Conservation (phyloP, 2,329 filamentous ascomycete genomes). For the Verticillium tricorpus region DNA sequence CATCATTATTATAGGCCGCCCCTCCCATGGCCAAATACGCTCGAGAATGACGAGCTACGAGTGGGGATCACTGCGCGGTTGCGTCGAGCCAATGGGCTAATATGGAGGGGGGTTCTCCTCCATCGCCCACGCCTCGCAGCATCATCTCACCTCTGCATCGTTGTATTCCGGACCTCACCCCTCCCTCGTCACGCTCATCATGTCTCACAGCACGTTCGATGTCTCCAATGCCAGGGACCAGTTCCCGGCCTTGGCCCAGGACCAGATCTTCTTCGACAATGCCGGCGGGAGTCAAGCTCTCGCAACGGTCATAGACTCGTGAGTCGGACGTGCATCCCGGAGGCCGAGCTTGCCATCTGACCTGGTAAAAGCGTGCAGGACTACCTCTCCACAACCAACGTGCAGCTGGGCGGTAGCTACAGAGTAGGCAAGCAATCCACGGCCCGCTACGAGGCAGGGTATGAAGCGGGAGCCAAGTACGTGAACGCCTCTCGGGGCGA, state of each 20-base stretch:
- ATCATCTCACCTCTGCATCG: too few species aligned
- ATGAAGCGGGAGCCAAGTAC: constrained; percentile 62
- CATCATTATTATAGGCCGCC: too few species aligned
- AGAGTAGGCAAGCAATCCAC: constrained; percentile 55
- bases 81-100: too few species aligned
- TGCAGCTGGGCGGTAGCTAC: constrained; percentile 73
- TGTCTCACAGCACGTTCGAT: constrained; percentile 24
- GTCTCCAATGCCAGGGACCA: constrained; percentile 50
- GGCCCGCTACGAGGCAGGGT: constrained; percentile 53
- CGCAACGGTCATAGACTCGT: constrained; percentile 62
- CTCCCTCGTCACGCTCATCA: not conserved
- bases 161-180: too few species aligned
- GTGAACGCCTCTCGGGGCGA: constrained; percentile 64
- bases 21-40: too few species aligned
- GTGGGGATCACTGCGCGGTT: too few species aligned
- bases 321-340: constrained; percentile 21
- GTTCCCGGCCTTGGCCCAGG: constrained; percentile 64
- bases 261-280: constrained; percentile 74
- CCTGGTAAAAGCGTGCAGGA: constrained; percentile 47
- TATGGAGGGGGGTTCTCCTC: too few species aligned
- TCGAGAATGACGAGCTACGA: too few species aligned
- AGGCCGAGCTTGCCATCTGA: too few species aligned
- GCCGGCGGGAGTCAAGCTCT: constrained; percentile 71
- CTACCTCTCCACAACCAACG: constrained; percentile 65
- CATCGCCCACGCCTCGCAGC: too few species aligned